Conservation (phyloP, 257 asterid genomes). For the Primulina eburnea region DNA sequence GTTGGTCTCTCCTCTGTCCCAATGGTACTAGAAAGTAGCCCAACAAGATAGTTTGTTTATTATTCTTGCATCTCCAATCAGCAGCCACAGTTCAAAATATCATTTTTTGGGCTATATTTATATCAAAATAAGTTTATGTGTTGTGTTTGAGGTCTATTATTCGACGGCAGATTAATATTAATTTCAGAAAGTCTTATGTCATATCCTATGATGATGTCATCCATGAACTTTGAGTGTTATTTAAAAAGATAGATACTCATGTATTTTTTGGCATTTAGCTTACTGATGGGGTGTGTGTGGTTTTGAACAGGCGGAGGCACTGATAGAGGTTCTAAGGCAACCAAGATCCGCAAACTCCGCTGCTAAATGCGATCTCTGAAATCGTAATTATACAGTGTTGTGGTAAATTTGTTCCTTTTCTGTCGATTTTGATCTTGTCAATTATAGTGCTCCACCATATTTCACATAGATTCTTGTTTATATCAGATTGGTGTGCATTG, state of each 20-base stretch:
- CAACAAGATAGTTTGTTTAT: neutral
- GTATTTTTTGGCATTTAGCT: neutral
- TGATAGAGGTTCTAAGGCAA: slow-evolving; percentile 78
- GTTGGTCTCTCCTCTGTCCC: neutral
- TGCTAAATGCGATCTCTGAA: slow-evolving; percentile 41
- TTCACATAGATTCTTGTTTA: neutral
- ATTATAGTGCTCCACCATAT: neutral
- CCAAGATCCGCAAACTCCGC: slow-evolving; percentile 76
- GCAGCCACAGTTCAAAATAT: neutral
- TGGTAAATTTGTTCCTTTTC: neutral
- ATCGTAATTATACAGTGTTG: neutral
- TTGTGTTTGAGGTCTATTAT: no score
- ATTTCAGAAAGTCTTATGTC: neutral
- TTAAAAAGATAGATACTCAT: neutral
- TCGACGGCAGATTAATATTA: neutral
- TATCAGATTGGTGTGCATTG: neutral
- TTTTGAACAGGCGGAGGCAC: slow-evolving; percentile 74
- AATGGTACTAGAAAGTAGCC: neutral
- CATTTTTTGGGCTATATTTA: no score
- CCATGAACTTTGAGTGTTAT: no score
- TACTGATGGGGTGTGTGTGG: slow-evolving; percentile 21
- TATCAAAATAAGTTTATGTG: no score
- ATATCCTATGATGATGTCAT: no score
- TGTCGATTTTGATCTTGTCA: neutral
- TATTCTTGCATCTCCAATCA: neutral